Evolutionary conservation across 192 early-diverging fungal genomes (phyloP).

Genomic region (Gamsiella multidivaricata): DNA sequence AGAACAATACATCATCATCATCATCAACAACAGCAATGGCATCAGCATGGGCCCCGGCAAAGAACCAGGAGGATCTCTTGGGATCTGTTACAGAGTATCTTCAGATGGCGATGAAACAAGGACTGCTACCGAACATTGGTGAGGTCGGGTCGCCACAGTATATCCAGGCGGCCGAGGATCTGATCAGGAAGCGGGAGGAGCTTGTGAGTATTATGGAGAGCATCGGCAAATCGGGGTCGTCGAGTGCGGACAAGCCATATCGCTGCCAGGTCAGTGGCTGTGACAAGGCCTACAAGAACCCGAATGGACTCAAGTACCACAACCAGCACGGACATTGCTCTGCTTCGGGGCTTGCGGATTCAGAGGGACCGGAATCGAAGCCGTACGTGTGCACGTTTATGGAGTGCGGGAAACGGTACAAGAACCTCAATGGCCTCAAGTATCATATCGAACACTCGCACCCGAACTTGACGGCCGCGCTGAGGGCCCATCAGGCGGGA

Average conservation of each 20-base stretch:
- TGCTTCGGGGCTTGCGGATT: slow-evolving; percentile 61
- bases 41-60: neutral
- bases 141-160: slow-evolving; percentile 37
- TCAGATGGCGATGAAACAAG: slow-evolving; percentile 45
- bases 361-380: slow-evolving; percentile 69
- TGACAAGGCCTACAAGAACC: slow-evolving; percentile 97
- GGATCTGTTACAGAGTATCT: slow-evolving; percentile 42
- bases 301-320: slow-evolving; percentile 98
- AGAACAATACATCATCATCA: no score
- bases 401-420: slow-evolving; percentile 93
- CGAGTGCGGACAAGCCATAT: slow-evolving; percentile 79
- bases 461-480: slow-evolving; percentile 56
- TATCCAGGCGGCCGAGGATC: slow-evolving; percentile 38
- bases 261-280: slow-evolving; percentile 87
- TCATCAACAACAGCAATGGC: neutral
- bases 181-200: slow-evolving; percentile 45
- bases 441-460: slow-evolving; percentile 96
- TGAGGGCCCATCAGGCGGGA: slow-evolving; percentile 38
- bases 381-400: slow-evolving; percentile 82
- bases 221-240: slow-evolving; percentile 29
- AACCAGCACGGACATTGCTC: slow-evolving; percentile 92
- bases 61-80: slow-evolving; percentile 37
- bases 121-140: slow-evolving; percentile 34
- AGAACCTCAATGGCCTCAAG: slow-evolving; percentile 96
- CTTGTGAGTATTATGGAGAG: slow-evolving; percentile 50